Percentiles rank a stretch among this genome's conserved stretches.
These are phyloP conservation scores for Beta corolliflora DNA, from an alignment of 179 eudicot species.

Conservation along the genomic window DNA sequence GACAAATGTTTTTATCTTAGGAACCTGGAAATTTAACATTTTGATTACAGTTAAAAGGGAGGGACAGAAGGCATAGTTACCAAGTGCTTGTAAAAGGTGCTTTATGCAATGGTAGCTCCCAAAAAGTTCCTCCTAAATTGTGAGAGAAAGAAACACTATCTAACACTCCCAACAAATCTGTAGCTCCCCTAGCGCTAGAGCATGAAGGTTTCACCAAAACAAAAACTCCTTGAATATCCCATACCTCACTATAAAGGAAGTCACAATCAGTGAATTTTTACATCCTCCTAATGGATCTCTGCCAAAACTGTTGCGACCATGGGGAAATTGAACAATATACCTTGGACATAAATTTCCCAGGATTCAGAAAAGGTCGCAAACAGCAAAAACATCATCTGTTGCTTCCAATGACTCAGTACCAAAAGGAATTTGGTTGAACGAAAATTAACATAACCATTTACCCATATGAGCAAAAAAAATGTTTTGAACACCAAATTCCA, in stretches of 20 bases:
- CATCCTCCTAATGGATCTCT: not conserved
- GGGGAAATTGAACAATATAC: not conserved
- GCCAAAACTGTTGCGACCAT: not conserved
- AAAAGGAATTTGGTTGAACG: not conserved
- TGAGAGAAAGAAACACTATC: not conserved
- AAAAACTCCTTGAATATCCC: not conserved
- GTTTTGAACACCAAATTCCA: not conserved
- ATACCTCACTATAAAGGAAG: not conserved
- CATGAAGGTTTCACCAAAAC: not conserved
- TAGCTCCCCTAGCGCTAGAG: not conserved
- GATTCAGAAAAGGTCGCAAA: not conserved
- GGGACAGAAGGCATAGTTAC: not conserved
- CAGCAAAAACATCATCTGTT: not conserved
- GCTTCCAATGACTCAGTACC: not conserved
- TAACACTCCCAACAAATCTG: not conserved
- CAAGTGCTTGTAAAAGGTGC: not conserved
- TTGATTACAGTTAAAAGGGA: too few relatives aligned
- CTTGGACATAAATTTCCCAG: not conserved
- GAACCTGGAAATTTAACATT: not conserved
- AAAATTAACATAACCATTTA: not conserved
- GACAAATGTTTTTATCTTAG: not conserved
- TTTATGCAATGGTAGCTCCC: not conserved
- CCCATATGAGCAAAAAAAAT: not conserved
- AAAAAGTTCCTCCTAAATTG: not conserved
- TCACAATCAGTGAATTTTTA: not conserved